Percentiles rank a stretch among this genome's conserved stretches.
Conservation (phyloP, 192 early-diverging fungal genomes). For the Linnemannia elongata region DNA sequence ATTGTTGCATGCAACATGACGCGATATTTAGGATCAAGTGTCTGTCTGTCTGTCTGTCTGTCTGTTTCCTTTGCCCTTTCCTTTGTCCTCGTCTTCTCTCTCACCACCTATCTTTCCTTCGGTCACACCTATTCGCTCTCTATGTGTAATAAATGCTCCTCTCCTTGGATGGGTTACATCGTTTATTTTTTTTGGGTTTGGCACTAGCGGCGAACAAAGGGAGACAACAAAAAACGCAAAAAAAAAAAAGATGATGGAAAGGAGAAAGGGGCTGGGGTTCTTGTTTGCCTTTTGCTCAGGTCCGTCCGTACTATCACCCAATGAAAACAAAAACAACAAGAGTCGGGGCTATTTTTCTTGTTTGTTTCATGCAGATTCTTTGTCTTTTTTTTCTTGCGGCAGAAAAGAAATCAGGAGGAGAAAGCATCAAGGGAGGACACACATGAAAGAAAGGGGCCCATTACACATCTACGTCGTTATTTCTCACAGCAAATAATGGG, state of each 20-base stretch:
- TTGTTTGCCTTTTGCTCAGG: not conserved
- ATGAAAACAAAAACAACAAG: too few species aligned
- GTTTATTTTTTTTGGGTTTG: constrained; percentile 7
- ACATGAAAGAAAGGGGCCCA: too few species aligned
- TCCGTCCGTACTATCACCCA: too few species aligned
- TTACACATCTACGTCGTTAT: too few species aligned
- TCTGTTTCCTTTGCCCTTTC: not conserved
- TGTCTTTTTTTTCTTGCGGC: too few species aligned
- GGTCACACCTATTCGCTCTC: not conserved
- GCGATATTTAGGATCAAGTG: constrained; percentile 1
- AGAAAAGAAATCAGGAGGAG: too few species aligned
- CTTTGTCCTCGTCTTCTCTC: not conserved
- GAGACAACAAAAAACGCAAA: not conserved
- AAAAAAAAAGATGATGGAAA: not conserved
- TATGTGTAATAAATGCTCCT: too few species aligned
- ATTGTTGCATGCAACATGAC: not conserved
- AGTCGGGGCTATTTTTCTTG: not conserved
- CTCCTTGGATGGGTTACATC: not conserved
- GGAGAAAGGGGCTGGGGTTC: not conserved
- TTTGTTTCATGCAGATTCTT: too few species aligned
- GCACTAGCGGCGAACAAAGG: not conserved
- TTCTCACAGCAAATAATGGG: too few species aligned
- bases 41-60: not conserved
- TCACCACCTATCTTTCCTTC: not conserved
- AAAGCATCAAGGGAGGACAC: too few species aligned